Percentiles rank a stretch among this genome's conserved stretches.
Conservation (phyloP, 1,284 basidiomycete genomes). For the Cutaneotrichosporon daszewskae region DNA sequence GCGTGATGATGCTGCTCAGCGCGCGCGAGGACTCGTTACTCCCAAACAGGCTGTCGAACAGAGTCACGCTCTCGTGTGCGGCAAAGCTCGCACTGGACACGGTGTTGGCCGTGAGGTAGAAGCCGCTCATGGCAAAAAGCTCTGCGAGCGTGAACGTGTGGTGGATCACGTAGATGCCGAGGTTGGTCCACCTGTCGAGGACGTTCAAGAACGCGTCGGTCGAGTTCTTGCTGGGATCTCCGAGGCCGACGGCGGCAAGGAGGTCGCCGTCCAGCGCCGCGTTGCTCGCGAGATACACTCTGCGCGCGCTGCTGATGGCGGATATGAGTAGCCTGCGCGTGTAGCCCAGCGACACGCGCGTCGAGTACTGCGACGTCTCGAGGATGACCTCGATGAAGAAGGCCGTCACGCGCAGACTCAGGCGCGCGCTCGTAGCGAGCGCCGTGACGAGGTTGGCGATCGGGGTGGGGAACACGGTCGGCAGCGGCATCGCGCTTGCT, state of each 20-base stretch:
- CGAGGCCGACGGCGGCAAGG: not conserved
- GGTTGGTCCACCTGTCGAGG: constrained; percentile 52
- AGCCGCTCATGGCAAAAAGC: constrained; percentile 52
- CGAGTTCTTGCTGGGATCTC: constrained; percentile 10
- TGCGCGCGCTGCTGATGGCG: constrained; percentile 45
- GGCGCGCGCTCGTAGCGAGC: constrained; percentile 41
- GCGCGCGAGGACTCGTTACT: constrained; percentile 52
- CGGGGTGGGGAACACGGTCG: constrained; percentile 44
- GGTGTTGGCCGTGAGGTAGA: constrained; percentile 48
- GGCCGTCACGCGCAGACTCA: constrained; percentile 43
- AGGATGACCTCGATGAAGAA: constrained; percentile 49
- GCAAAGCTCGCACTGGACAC: constrained; percentile 43
- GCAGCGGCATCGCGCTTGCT: too few relatives aligned
- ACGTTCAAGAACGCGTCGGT: constrained; percentile 46
- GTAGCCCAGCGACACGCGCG: constrained; percentile 39
- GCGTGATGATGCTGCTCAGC: constrained; percentile 50
- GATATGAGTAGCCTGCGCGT: constrained; percentile 46
- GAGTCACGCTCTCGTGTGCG: constrained; percentile 51
- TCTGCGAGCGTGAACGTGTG: constrained; percentile 53
- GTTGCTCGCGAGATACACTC: constrained; percentile 40
- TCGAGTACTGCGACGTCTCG: constrained; percentile 38
- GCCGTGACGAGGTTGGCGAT: constrained; percentile 47
- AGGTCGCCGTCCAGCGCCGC: constrained; percentile 24
- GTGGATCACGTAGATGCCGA: constrained; percentile 53
- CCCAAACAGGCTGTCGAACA: constrained; percentile 53